Evolutionary conservation across 495 filamentous ascomycete species (phyloP).

Genomic region (Annulohypoxylon maeteangense): DNA sequence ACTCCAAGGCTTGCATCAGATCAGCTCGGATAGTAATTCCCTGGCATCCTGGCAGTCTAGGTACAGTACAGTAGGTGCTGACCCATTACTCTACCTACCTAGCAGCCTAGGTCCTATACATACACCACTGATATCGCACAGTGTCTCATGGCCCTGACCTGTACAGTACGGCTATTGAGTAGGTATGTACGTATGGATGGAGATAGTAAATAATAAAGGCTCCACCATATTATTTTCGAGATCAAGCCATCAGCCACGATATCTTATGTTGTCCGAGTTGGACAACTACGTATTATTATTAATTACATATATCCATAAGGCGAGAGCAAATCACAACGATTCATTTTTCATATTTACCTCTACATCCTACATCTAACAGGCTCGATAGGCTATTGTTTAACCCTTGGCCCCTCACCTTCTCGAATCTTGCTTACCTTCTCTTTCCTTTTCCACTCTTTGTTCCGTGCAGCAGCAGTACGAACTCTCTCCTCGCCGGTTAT

Average conservation of each 20-base stretch:
- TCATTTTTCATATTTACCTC: conserved; percentile 14
- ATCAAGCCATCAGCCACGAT: conserved; percentile 41
- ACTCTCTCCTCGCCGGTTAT: not conserved
- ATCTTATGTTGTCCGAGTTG: conserved; percentile 21
- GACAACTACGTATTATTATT: not conserved
- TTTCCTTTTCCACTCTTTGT: not conserved
- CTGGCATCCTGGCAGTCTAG: too few species aligned
- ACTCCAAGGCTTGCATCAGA: conserved; percentile 9
- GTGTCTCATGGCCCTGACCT: not conserved
- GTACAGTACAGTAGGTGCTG: too few species aligned
- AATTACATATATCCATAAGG: not conserved
- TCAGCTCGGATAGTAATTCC: conserved; percentile 14
- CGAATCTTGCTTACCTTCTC: conserved; percentile 18
- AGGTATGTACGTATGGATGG: not conserved
- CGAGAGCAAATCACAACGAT: conserved; percentile 9
- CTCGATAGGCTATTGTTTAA: conserved; percentile 17
- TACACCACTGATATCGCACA: conserved; percentile 12
- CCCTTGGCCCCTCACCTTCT: not conserved
- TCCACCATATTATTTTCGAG: conserved; percentile 24
- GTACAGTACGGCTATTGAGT: conserved; percentile 7
- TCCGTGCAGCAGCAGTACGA: conserved; percentile 26
- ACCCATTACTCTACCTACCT: too few species aligned
- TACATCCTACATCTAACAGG: conserved; percentile 16
- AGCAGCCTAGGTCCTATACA: too few species aligned
- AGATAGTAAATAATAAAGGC: not conserved